Evolutionary conservation across 768 basidiomycete species (phyloP).

Genomic region (Serendipita indica): DNA sequence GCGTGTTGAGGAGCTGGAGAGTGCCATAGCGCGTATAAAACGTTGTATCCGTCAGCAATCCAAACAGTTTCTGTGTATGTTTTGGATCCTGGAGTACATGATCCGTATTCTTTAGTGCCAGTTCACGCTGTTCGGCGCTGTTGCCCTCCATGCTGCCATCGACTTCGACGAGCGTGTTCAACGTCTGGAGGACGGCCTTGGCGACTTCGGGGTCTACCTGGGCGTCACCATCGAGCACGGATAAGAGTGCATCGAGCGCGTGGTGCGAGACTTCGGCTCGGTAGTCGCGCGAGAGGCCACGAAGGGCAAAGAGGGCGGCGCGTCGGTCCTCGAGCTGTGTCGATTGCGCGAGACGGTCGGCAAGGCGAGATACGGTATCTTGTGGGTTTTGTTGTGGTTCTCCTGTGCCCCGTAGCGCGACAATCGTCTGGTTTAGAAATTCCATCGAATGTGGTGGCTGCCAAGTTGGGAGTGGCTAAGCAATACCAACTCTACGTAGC

Average conservation of each 20-base stretch:
- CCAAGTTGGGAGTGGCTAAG: too few species aligned
- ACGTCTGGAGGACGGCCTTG: constrained; percentile 82
- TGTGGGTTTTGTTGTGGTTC: constrained; percentile 62
- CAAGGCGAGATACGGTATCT: constrained; percentile 77
- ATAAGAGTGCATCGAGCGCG: constrained; percentile 62
- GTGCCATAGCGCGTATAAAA: constrained; percentile 80
- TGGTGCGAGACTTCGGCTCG: constrained; percentile 74
- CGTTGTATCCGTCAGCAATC: constrained; percentile 50
- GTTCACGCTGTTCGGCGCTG: constrained; percentile 35
- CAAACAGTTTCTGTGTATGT: constrained; percentile 58
- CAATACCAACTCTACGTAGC: too few species aligned
- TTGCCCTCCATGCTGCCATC: constrained; percentile 33
- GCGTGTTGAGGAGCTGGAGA: constrained; percentile 62
- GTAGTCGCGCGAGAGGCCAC: constrained; percentile 83
- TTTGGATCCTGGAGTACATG: constrained; percentile 55
- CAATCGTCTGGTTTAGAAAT: constrained; percentile 73
- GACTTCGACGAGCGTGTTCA: constrained; percentile 70
- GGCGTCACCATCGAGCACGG: constrained; percentile 74
- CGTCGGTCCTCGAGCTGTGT: constrained; percentile 81
- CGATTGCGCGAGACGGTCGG: constrained; percentile 80
- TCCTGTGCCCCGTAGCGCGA: constrained; percentile 68
- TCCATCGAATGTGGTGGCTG: constrained; percentile 36
- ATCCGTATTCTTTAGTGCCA: constrained; percentile 79
- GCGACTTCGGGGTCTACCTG: constrained; percentile 84
- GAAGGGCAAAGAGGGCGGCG: constrained; percentile 85